Evolutionary conservation across 1,284 basidiomycete genomes (phyloP).

Genomic region (Ceratorhiza oryzae-sativae): DNA sequence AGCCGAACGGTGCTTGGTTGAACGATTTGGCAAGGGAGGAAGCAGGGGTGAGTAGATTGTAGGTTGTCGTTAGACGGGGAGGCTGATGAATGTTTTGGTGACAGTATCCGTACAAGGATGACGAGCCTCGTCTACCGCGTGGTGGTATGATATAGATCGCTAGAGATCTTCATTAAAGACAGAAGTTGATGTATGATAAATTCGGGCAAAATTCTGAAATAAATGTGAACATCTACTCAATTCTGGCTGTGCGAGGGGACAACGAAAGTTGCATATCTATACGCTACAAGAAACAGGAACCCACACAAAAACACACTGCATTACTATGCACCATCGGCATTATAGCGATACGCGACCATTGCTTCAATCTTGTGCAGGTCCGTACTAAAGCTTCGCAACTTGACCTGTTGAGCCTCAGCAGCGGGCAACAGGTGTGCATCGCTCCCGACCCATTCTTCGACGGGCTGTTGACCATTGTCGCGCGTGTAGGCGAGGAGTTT

Average conservation of each 20-base stretch:
- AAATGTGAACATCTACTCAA: slow-evolving; percentile 4
- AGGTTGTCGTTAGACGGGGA: neutral
- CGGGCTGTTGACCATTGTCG: slow-evolving; percentile 43
- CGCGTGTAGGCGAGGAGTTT: slow-evolving; percentile 64
- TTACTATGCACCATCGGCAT: slow-evolving; percentile 17
- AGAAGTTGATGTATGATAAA: neutral
- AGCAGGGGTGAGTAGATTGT: slow-evolving; percentile 54
- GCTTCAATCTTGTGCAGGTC: slow-evolving; percentile 56
- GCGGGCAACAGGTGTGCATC: slow-evolving; percentile 63
- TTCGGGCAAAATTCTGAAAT: neutral
- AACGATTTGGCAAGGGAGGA: slow-evolving; percentile 78
- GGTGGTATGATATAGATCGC: slow-evolving; percentile 42
- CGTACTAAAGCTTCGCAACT: slow-evolving; percentile 56
- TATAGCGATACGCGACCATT: slow-evolving; percentile 45
- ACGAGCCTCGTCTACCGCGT: slow-evolving; percentile 73
- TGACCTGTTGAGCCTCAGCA: slow-evolving; percentile 64
- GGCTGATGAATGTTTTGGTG: neutral
- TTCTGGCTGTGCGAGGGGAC: neutral
- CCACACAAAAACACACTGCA: neutral
- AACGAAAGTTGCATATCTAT: slow-evolving; percentile 23
- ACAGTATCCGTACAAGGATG: slow-evolving; percentile 63
- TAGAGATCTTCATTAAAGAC: slow-evolving; percentile 3
- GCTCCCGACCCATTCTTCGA: slow-evolving; percentile 58
- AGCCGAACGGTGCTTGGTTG: slow-evolving; percentile 79
- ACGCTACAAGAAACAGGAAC: neutral